These are phyloP conservation scores for Pisolithus sp. DNA, from an alignment of 768 basidiomycete genomes.

Conservation along the genomic window DNA sequence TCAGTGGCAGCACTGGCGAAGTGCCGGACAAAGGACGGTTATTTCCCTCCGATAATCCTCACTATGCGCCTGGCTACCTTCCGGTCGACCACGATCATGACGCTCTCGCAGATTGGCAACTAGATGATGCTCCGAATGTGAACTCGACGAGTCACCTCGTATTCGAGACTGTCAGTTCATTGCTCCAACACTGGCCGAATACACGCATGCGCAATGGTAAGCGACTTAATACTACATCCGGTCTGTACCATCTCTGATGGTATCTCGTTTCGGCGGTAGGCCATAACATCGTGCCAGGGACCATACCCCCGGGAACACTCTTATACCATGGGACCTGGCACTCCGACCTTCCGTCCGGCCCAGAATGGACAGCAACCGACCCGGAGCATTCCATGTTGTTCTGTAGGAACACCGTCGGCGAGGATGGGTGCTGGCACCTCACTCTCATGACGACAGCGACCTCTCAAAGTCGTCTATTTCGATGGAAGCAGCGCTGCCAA, in stretches of 20 bases:
- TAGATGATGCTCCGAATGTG: constrained; percentile 16
- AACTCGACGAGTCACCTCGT: constrained; percentile 29
- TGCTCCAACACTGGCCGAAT: constrained; percentile 36
- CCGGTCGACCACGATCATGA: no score
- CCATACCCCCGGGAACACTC: constrained; percentile 1
- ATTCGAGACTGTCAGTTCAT: constrained; percentile 28
- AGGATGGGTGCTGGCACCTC: constrained; percentile 2
- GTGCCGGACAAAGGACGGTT: no score
- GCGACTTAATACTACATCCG: neutral
- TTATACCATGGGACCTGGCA: constrained; percentile 11
- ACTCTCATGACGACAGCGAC: constrained; percentile 14
- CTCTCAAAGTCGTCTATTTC: constrained; percentile 44
- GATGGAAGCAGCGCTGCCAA: constrained; percentile 43
- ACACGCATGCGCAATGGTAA: constrained; percentile 33
- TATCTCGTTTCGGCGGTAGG: neutral
- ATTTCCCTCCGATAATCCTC: no score
- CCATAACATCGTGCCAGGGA: constrained; percentile 3
- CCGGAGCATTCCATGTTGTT: constrained; percentile 32
- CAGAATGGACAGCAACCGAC: constrained; percentile 27
- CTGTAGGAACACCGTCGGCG: neutral
- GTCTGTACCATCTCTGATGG: neutral
- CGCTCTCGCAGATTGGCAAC: constrained; percentile 11
- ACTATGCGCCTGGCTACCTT: no score
- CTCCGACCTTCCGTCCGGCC: constrained; percentile 13
- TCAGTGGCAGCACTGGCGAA: no score